Evolutionary conservation across 176 grass and related monocot genomes (phyloP), one percentile per base, ranked within the genome.

Genomic region (Carex scoparia): DNA sequence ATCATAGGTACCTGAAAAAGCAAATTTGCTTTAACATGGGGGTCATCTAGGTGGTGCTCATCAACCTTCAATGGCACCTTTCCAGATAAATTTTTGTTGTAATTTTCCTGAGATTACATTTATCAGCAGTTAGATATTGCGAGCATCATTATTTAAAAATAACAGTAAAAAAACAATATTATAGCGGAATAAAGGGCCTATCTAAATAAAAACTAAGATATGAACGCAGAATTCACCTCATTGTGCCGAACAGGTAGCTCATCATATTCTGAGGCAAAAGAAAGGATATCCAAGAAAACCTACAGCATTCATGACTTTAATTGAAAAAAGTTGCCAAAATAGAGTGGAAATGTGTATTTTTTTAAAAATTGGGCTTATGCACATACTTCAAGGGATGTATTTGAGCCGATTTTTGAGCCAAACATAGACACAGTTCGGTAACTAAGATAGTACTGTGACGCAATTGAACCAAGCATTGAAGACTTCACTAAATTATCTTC

Each of bases 161-260:
- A 75, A 30, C 9, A 53, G 46, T 28, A 73, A 66, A 15, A 27
- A 48, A 58, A 65, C 55, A 64, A 54, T 55, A 2, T 31, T 31
- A 56, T 77, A 48, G 12, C 56, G 12, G 71, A 55, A 56, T 5
- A 55, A 32, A 32, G 12, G 28, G 9, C 0, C 12, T 49, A 14
- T 15, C 32, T 72, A 86, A 51, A 69, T 33, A 67, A 67, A 57
- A 31, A 9, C 37, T 35, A 42, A 56, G 27, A 70, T 79, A n/a
- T 69, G 27, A 38, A 49, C 62, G 71, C 49, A 49, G 80, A 66
- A 83, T 72, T 84, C 14, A 98, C 93, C 95, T 98, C 95, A 66
- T 98, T 98, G 84, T 98, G 95, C 53, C 92, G 88, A 74, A 98
- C 95, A 93, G 93, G 95, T 86, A 94, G 95, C 80, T 98, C 95